phyloP scores from a whole-genome alignment of 1,284 basidiomycete genomes.

The Leccinum colubrinum region DNA sequence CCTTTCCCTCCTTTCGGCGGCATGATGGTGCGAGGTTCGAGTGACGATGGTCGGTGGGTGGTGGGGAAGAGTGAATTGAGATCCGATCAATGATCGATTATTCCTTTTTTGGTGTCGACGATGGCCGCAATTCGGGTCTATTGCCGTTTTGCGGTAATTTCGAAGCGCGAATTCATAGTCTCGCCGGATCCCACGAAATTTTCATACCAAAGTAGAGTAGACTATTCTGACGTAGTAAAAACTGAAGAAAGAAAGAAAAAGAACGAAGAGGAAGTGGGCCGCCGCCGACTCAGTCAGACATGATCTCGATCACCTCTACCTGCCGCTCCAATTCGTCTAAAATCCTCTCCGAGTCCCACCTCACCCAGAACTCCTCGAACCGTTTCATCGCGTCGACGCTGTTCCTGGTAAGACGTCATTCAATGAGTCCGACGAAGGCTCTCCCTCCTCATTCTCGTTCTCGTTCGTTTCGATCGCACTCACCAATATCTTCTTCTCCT shows the following conservation, averaged over 20 bases:
- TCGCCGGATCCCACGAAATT: too few relatives aligned
- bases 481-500: not conserved
- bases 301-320: not conserved
- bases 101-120: too few relatives aligned
- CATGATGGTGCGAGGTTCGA: not conserved
- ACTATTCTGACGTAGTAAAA: too few relatives aligned
- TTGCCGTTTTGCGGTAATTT: not conserved
- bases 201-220: too few relatives aligned
- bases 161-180: too few relatives aligned
- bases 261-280: too few relatives aligned
- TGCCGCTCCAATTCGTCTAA: not conserved
- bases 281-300: not conserved
- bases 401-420: not conserved
- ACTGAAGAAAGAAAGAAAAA: too few relatives aligned
- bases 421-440: too few relatives aligned
- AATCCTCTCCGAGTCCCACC: not conserved
- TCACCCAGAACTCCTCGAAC: not conserved
- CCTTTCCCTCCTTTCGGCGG: not conserved
- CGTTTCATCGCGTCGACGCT: not conserved
- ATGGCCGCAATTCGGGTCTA: not conserved
- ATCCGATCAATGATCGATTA: not conserved
- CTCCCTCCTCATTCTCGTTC: not conserved
- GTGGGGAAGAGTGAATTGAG: too few relatives aligned
- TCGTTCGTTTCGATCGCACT: not conserved
- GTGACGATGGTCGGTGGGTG: too few relatives aligned